Evolutionary conservation across 495 filamentous ascomycete species (phyloP).

Genomic region (Stereocaulon alpinum): DNA sequence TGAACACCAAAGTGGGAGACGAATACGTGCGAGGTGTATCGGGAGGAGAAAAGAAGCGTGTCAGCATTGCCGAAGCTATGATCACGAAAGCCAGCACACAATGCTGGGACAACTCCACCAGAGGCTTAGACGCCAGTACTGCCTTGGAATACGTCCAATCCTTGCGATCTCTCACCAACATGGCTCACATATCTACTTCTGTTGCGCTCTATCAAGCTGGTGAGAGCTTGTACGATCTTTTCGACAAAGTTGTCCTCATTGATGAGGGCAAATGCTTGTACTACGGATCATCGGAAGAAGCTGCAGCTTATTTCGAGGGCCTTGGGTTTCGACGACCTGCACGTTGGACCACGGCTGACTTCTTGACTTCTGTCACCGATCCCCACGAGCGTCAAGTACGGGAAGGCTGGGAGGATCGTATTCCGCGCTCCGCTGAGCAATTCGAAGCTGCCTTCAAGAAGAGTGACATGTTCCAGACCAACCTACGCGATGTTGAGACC

Average conservation of each 20-base stretch:
- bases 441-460: slow-evolving; percentile 46
- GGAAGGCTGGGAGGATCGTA: slow-evolving; percentile 47
- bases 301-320: slow-evolving; percentile 52
- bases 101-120: slow-evolving; percentile 62
- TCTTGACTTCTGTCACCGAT: slow-evolving; percentile 58
- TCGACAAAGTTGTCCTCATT: slow-evolving; percentile 62
- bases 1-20: slow-evolving; percentile 59
- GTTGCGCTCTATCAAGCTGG: slow-evolving; percentile 67
- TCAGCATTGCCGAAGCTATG: slow-evolving; percentile 59
- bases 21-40: slow-evolving; percentile 56
- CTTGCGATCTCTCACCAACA: slow-evolving; percentile 51
- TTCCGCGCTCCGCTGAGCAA: slow-evolving; percentile 49
- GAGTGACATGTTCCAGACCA: slow-evolving; percentile 31
- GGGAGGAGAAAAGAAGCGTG: slow-evolving; percentile 65
- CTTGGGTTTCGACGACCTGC: slow-evolving; percentile 51
- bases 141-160: slow-evolving; percentile 57
- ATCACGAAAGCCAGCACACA: slow-evolving; percentile 53
- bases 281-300: slow-evolving; percentile 48
- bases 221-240: slow-evolving; percentile 56
- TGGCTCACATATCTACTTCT: slow-evolving; percentile 47
- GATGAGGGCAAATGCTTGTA: slow-evolving; percentile 57
- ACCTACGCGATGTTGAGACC: slow-evolving; percentile 34
- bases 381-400: slow-evolving; percentile 48
- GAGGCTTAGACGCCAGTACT: slow-evolving; percentile 57
- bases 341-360: slow-evolving; percentile 59